Evolutionary conservation across 139 green algal genomes (phyloP), one percentile per base, ranked within the genome.

Genomic region (Trebouxia sp.): DNA sequence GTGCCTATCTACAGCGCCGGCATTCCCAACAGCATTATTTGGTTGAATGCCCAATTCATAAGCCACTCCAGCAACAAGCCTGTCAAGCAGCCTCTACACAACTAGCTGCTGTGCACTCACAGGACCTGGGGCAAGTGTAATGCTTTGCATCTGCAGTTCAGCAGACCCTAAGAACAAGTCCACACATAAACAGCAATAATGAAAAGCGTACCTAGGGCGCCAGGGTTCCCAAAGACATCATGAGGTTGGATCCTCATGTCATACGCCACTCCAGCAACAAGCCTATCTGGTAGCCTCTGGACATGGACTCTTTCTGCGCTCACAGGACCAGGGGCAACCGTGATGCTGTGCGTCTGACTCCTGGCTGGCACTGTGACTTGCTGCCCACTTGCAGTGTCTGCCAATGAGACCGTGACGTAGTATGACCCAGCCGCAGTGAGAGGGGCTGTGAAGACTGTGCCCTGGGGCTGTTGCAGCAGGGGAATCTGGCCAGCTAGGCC

Each of bases 211-310:
- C 80, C 80, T 70, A 37, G 24, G 1, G 82, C 82, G 45, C 82
- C 76, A 9, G 75, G 26, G 39, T 85, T 85, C 65, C 82, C 82
- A 38, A 30, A 43, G 35, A 22, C 10, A 45, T 72, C 62, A 14
- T 45, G 32, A 1, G 62, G 62, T 14, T 35, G 43, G 32, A 72
- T 72, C 0, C 10, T 43, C 32, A 43, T 28, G 32, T 39, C 32
- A 28, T 6, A 45, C 4, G 0, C 35, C 32, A 45, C 62, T 42
- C 62, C 62, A 43, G 62, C 62, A 26, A 72, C 62, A 14, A 72
- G 62, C 32, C 35, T 45, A 17, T 72, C 62, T 45, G 32, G 62
- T 15, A 72, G 4, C 20, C n/a, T 35, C 28, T 72, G 28, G 20
- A 72, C 62, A 14, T 10, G 8, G 2, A 35, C 28, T 17, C 35